Base-by-base conservation (phyloP, 1,284 basidiomycete species). In the Fomitopsis schrenkii region DNA sequence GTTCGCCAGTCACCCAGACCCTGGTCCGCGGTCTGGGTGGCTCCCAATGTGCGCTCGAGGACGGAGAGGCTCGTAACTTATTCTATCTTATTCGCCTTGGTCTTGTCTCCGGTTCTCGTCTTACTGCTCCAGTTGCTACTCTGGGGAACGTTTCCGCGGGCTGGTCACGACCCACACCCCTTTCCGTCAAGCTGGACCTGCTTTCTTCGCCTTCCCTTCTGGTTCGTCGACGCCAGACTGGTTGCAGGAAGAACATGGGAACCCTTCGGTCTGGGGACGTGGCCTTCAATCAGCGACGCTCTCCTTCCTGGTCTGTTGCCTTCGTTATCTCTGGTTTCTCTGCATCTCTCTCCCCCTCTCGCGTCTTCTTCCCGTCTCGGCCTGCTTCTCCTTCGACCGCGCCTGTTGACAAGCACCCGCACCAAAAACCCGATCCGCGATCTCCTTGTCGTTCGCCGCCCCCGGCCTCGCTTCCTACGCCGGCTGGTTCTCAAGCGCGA, bases 21-120 rank as follows among this genome's bases (percentile, higher is more conserved):
- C 22, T n/a, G n/a, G 52, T 38, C 52, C 52, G 35, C 52, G 17
- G 3, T n/a, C 52, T 17, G 36, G 52, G 52, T 38, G 35, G 52
- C 52, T 53, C 52, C 17, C 52, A 53, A 53, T 36, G 52, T 22
- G 52, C 52, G 52, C 52, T 53, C 52, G 52, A 53, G 52, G 52
- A 53, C 19, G 52, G 35, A 48, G 22, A 30, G 19, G 5, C 52
- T 22, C 52, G 12, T 53, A 53, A 53, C 17, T 53, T 53, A 53
- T 53, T 38, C 52, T 53, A 19, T 10, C 17, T 38, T 53, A n/a
- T 38, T 53, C 14, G 7, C 35, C 6, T 38, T 10, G 17, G 33
- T 53, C 52, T 10, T 19, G 17, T 53, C 52, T 53, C 22, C 22
- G 22, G 22, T 22, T 22, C 22, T 22, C 22, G 22, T 22, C 22